Evolutionary conservation across 257 asterid genomes (phyloP), one percentile per base, ranked within the genome.

Genomic region (Solanum commersonii): DNA sequence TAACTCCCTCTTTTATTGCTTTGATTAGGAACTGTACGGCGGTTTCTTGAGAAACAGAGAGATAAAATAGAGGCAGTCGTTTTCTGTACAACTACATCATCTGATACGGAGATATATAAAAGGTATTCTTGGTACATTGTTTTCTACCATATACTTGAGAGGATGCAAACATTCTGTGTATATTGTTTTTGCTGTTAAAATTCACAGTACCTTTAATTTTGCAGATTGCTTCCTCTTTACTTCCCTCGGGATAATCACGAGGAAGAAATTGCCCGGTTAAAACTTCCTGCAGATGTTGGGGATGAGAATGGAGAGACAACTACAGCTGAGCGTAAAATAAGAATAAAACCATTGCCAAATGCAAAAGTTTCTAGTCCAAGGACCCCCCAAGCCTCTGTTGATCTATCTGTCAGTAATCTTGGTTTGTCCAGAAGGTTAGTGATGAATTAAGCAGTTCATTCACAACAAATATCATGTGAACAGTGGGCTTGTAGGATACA

Each of bases 261-360:
- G 91, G 99, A 96, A 92, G 95, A 92, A 90, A 90, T 94, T 67
- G 98, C 98, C 77, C 88, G 91, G 56, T 89, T 93, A 37, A 97
- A 96, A 92, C 98, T 97, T 87, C 99, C 99, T 84, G 97, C 98
- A 40, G 99, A 97, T 92, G 99, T 97, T 88, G 99, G 99, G 86
- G 99, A 97, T 94, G 99, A 96, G 93, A 95, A 97, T 93, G 99
- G 99, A 59, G 99, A 95, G 89, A 95, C 99, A 60, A 91, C 93
- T 84, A 94, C 95, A 76, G 98, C 93, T 89, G 99, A 97, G 88
- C 98, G 99, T 74, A 94, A 97, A 91, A 97, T 97, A 92, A 94
- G 99, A 93, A 97, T 97, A 92, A 90, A 93, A 87, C 96, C 99
- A 76, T 88, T 97, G 90, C 98, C 98, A 27, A 97, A 96, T 91